Evolutionary conservation across 768 basidiomycete genomes (phyloP), one percentile per base, ranked within the genome.

Genomic region (Xerocomus brunneocitrinus): DNA sequence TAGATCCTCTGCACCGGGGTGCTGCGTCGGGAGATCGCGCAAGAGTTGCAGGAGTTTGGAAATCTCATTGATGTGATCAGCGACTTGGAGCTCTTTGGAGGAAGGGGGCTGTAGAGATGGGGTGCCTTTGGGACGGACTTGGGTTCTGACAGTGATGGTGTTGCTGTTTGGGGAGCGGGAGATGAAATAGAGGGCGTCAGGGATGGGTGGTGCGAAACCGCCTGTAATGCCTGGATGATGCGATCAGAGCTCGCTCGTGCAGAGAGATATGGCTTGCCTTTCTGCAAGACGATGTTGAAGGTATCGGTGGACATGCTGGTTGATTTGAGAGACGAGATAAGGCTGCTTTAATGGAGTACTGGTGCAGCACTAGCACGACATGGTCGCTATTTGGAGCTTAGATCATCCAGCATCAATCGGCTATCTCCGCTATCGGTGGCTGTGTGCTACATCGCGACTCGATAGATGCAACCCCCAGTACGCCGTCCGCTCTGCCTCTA

Each of bases 121-220:
- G 0, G 75, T 76, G 3, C 84, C 84, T 6, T 72, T 63, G 0
- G 71, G 66, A 41, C 87, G 82, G 8, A 75, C 56, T 3, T 79
- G 73, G 13, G 78, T 71, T 14, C 74, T 62, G 60, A 89, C 70
- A 27, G 70, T 62, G 47, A 89, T 73, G 24, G 59, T 55, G 13
- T 72, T 38, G 43, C 73, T 67, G 7, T 59, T 61, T 2, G 73
- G 43, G 13, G 42, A 4, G 43, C 76, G 72, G 22, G 80, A 77
- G 58, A 91, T 61, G 25, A 74, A 74, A 63, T 81, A 73, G 61
- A 85, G 70, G 13, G 79, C 81, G 27, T 69, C 69, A 3, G 85
- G 83, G 7, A 74, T 83, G 4, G 89, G 83, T 0, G 87, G 84
- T 12, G 80, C 81, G 62, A 91, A 87, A 39, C 89, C 89, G 30